A percentile compares a stretch with the other conserved stretches of the same genome.
Evolutionary conservation across 1,284 basidiomycete species (phyloP).

Genomic region (Moesziomyces parantarcticus): DNA sequence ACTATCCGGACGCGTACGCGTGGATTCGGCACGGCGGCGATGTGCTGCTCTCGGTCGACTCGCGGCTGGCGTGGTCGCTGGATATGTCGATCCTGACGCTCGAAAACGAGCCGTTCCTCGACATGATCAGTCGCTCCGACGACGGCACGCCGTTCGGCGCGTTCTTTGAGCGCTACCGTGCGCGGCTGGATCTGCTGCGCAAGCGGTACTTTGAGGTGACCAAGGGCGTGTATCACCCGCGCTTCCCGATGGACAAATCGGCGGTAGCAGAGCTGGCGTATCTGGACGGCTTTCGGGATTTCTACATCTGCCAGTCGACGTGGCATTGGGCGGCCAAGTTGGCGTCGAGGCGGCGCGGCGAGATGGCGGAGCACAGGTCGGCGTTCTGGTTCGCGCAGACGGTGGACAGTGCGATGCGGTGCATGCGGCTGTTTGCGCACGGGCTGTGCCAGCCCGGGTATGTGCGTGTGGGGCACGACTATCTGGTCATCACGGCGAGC

Average conservation of each 20-base stretch:
- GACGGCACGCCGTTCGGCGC: conserved; percentile 34
- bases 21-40: conserved; percentile 43
- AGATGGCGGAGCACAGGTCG: conserved; percentile 33
- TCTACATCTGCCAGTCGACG: conserved; percentile 41
- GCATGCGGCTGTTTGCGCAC: conserved; percentile 29
- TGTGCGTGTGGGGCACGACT: conserved; percentile 47
- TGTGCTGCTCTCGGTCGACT: conserved; percentile 35
- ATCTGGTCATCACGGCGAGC: conserved; percentile 43
- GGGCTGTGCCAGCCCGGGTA: conserved; percentile 40
- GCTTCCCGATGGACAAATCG: conserved; percentile 46
- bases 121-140: conserved; percentile 24
- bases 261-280: conserved; percentile 42
- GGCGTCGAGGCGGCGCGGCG: conserved; percentile 4
- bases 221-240: conserved; percentile 26
- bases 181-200: conserved; percentile 24
- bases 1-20: conserved; percentile 33
- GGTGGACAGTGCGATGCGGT: conserved; percentile 31
- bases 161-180: conserved; percentile 39
- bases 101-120: conserved; percentile 35
- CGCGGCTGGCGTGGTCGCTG: conserved; percentile 42
- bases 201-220: conserved; percentile 34
- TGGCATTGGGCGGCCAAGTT: conserved; percentile 49
- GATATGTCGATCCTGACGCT: conserved; percentile 25
- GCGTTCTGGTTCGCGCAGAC: conserved; percentile 45
- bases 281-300: conserved; percentile 38